Base-by-base conservation (phyloP, 1,284 basidiomycete species). In the Ganoderma lucidum region DNA sequence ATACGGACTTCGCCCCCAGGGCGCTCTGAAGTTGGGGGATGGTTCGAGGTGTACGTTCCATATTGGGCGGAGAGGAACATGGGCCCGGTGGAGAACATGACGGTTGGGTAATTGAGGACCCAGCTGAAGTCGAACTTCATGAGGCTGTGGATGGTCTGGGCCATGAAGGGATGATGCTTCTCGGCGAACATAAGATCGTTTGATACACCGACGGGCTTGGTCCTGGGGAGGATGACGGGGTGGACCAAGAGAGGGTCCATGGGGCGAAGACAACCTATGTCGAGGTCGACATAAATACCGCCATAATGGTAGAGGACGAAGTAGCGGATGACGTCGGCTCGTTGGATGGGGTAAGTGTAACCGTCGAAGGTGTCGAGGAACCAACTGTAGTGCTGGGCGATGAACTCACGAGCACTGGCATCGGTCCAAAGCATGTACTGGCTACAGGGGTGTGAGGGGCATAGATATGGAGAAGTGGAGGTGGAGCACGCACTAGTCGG, bases 391-490 rank as follows among this genome's bases (percentile, higher is more conserved):
- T 97, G 83, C 68, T 89, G 82, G 19, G 91, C 91, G 77, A 99
- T 94, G 80, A 99, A 99, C 74, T 94, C 88, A 75, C 96, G 92
- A 17, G 97, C 95, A 70, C 87, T 85, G 14, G 91, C 93, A 80
- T 99, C 98, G 28, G 97, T 98, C 97, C 97, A 99, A 3, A 99
- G 87, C 87, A 92, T 97, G 85, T 98, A 98, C 80, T 98, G 90
- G 80, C 95, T 97, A 72, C 67, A 62, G 64, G 64, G 23, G 62
- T 61, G 67, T 69, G 64, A 62, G 64, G 61, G 58, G 69, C 30
- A 23, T 62, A 62, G 72, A 63, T 70, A 37, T 75, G 63, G 67
- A 67, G 64, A 62, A 60, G 32, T 6, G 17, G 23, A 61, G 39
- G 37, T 28, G 37, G 59, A 44, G 53, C 58, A 89, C 96, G 79